Percentiles rank a stretch among this genome's conserved stretches.
These are phyloP conservation scores for Solanum pennellii DNA, from an alignment of 257 asterid genomes.

Conservation along the genomic window DNA sequence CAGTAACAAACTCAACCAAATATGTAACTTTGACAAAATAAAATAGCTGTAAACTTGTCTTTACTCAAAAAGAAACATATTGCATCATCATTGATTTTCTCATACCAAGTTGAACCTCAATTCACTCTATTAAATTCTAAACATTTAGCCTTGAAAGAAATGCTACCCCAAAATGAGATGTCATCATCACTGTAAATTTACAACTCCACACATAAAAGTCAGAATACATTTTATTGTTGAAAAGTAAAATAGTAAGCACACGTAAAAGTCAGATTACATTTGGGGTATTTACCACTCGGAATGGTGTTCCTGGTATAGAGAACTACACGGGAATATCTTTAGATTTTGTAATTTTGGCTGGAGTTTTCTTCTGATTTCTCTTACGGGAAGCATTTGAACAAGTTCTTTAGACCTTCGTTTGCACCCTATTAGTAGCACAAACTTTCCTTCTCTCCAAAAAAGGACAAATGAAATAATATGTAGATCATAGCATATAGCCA, in stretches of 20 bases:
- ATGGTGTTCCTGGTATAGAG: conserved; percentile 78
- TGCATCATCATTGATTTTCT: not conserved
- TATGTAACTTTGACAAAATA: not conserved
- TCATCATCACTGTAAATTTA: not conserved
- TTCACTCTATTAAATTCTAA: not conserved
- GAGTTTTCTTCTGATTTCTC: conserved; percentile 26
- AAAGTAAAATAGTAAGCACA: not conserved
- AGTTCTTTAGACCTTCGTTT: conserved; percentile 16
- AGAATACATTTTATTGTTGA: not conserved
- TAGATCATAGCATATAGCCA: not conserved
- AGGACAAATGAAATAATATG: conserved; percentile 59
- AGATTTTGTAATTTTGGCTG: conserved; percentile 38
- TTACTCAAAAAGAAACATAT: not conserved
- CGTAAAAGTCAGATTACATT: not conserved
- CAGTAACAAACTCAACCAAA: not conserved
- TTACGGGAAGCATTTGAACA: conserved; percentile 14
- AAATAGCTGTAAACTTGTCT: not conserved
- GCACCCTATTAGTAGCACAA: conserved; percentile 8
- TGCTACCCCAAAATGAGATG: not conserved
- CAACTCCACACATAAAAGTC: not conserved
- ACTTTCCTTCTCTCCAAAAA: conserved; percentile 20
- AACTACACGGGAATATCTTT: conserved; percentile 72
- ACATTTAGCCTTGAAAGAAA: not conserved
- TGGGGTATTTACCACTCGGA: conserved; percentile 50
- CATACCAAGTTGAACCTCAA: not conserved